phyloP scores from a whole-genome alignment of 257 asterid species.

The Linderniella brevidens region DNA sequence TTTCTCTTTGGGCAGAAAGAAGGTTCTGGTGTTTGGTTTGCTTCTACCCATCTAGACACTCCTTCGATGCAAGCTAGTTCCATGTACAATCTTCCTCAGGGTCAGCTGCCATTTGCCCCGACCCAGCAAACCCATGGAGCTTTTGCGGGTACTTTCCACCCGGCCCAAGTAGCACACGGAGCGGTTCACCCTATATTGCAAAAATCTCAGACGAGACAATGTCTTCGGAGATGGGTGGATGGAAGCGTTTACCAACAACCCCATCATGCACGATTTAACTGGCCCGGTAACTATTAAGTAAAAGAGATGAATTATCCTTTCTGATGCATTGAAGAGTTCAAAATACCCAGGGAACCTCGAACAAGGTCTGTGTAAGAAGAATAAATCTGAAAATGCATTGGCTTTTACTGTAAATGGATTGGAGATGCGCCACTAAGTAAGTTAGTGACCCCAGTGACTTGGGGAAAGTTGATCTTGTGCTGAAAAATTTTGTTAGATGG shows the following conservation, averaged over 20 bases:
- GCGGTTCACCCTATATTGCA: constrained; percentile 66
- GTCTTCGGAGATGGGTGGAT: constrained; percentile 61
- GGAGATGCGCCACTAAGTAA: too few species aligned
- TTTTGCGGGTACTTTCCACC: constrained; percentile 61
- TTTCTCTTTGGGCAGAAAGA: constrained; percentile 38
- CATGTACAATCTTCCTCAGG: constrained; percentile 70
- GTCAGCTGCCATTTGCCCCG: constrained; percentile 65
- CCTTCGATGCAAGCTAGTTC: constrained; percentile 63
- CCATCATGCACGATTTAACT: constrained; percentile 63
- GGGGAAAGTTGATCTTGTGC: too few species aligned
- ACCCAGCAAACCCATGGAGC: constrained; percentile 68
- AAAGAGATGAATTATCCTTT: neutral
- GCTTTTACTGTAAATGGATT: too few species aligned
- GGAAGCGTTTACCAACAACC: constrained; percentile 65
- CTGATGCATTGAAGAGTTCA: constrained; percentile 13
- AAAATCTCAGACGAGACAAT: constrained; percentile 60
- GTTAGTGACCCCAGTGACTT: too few species aligned
- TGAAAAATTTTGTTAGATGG: too few species aligned
- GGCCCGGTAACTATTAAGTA: constrained; percentile 71
- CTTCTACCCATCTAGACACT: constrained; percentile 51
- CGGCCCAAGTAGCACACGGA: constrained; percentile 54
- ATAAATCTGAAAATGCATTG: too few species aligned
- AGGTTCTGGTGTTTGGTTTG: constrained; percentile 66
- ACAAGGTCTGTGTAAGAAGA: too few species aligned
- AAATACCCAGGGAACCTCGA: too few species aligned